phyloP scores from a whole-genome alignment of 1,284 basidiomycete genomes.

The Apiotrichum brassicae region DNA sequence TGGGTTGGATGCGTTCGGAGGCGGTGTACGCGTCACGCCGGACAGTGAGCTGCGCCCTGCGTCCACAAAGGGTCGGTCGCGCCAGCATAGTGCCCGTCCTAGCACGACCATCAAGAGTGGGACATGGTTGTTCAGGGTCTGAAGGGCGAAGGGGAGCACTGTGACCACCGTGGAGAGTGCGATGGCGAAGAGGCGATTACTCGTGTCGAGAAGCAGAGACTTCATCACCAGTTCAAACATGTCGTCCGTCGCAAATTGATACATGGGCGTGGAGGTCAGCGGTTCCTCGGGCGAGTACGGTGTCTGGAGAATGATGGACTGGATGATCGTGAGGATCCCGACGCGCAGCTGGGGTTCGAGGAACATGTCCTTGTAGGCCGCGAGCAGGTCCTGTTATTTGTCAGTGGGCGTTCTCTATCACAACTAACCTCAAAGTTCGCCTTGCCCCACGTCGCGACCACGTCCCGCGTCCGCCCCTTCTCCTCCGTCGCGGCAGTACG shows the following conservation, averaged over 20 bases:
- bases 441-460: constrained; percentile 13
- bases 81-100: constrained; percentile 37
- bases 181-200: constrained; percentile 36
- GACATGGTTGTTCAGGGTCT: constrained; percentile 24
- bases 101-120: constrained; percentile 37
- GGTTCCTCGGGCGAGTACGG: constrained; percentile 26
- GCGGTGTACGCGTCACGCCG: constrained; percentile 28
- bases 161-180: constrained; percentile 27
- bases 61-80: constrained; percentile 38
- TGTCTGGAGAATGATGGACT: constrained; percentile 22
- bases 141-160: constrained; percentile 35
- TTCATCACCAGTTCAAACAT: constrained; percentile 22
- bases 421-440: constrained; percentile 20
- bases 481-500: neutral
- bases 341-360: constrained; percentile 17
- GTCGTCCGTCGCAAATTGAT: constrained; percentile 19
- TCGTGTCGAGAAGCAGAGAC: constrained; percentile 35
- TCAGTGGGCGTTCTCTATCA: neutral
- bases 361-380: constrained; percentile 9
- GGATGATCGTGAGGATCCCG: constrained; percentile 22
- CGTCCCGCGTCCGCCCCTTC: constrained; percentile 1
- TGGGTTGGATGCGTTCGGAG: constrained; percentile 13
- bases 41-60: constrained; percentile 11
- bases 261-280: constrained; percentile 22
- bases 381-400: constrained; percentile 13